Percentiles rank a stretch among this genome's conserved stretches.
These are phyloP conservation scores for Pythium inflatum DNA, from an alignment of 352 stramenopile genomes.

Conservation along the genomic window DNA sequence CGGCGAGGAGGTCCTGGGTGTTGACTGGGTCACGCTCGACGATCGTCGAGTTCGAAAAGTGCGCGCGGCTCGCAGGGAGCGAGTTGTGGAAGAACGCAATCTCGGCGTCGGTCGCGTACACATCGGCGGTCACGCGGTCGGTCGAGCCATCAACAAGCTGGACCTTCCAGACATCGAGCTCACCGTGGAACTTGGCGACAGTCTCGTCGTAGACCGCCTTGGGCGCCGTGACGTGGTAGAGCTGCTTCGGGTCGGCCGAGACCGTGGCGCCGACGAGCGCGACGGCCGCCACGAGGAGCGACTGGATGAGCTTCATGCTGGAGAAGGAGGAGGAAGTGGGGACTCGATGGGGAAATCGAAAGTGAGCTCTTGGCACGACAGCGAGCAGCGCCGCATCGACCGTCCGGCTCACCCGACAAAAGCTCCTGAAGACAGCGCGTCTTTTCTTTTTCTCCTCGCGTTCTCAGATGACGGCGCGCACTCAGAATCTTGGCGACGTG, in stretches of 20 bases:
- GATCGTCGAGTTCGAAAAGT: constrained; percentile 14
- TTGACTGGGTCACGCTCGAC: constrained; percentile 25
- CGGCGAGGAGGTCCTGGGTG: constrained; percentile 20
- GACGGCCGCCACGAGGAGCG: constrained; percentile 11
- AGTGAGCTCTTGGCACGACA: too few species aligned
- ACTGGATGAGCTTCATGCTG: constrained; percentile 36
- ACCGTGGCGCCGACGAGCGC: constrained; percentile 16
- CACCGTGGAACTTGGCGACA: constrained; percentile 13
- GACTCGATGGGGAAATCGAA: too few species aligned
- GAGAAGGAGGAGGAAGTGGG: too few species aligned
- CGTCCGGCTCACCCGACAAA: too few species aligned
- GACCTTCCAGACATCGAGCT: constrained; percentile 32
- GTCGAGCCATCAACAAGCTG: not conserved
- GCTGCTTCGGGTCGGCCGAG: constrained; percentile 35
- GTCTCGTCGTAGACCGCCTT: constrained; percentile 30
- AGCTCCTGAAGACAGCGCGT: too few species aligned
- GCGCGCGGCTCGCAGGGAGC: not conserved
- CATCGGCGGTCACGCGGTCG: constrained; percentile 26
- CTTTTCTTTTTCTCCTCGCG: too few species aligned
- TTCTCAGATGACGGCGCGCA: too few species aligned
- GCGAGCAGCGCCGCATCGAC: too few species aligned
- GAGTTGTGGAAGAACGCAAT: constrained; percentile 19
- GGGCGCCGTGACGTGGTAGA: constrained; percentile 38
- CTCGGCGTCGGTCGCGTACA: constrained; percentile 24
- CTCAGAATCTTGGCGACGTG: too few species aligned